These are phyloP conservation scores for Malus orientalis DNA, from an alignment of 306 rosid genomes.

Conservation along the genomic window DNA sequence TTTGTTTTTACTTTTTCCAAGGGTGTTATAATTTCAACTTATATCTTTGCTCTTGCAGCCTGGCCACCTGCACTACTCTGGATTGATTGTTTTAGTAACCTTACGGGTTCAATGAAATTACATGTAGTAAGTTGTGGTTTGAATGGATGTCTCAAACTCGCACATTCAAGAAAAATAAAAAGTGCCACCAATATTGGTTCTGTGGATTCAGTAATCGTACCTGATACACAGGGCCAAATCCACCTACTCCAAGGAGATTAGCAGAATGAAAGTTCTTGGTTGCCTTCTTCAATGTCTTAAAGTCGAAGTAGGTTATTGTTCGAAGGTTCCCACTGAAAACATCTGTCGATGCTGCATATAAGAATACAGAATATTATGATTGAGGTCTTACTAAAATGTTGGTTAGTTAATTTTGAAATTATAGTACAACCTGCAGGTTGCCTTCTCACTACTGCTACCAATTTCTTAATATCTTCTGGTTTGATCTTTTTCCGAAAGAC, in stretches of 20 bases:
- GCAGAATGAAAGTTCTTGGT: conserved; percentile 56
- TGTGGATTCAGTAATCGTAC: conserved; percentile 36
- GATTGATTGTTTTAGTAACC: background rate
- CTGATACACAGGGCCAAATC: conserved; percentile 93
- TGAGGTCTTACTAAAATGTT: background rate
- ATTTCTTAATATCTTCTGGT: conserved; percentile 28
- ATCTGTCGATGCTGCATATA: conserved; percentile 40
- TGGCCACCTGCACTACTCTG: background rate
- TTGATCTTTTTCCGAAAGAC: conserved; percentile 45
- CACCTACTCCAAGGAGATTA: conserved; percentile 86
- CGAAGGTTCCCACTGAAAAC: conserved; percentile 53
- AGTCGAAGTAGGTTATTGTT: conserved; percentile 53
- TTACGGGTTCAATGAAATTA: background rate
- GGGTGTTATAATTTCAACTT: background rate
- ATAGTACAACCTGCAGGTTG: conserved; percentile 35
- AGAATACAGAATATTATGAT: background rate
- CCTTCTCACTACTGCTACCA: conserved; percentile 12
- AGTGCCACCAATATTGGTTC: background rate
- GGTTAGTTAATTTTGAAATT: background rate
- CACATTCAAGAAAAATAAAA: background rate
- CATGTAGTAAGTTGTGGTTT: background rate
- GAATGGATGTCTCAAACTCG: background rate
- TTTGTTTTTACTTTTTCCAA: background rate
- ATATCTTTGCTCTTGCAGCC: background rate
- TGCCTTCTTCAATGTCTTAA: conserved; percentile 58